These are phyloP conservation scores for Eleusine coracana DNA, from an alignment of 176 grass and related monocot species.

Conservation along the genomic window DNA sequence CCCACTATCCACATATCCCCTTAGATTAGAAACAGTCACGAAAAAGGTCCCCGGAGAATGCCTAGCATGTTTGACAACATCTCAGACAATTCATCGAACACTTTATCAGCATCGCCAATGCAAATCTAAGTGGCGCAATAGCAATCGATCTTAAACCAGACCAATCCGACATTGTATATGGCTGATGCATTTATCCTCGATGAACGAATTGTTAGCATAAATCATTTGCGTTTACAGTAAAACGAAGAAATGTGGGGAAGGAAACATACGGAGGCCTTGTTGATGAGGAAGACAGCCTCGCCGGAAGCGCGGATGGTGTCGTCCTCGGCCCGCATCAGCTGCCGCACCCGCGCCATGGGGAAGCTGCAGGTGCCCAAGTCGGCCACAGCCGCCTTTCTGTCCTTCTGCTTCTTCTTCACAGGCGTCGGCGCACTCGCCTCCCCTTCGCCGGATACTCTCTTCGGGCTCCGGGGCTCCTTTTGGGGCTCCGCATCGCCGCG, in stretches of 20 bases:
- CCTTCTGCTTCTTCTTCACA: slow-evolving; percentile 50
- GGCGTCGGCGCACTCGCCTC: slow-evolving; percentile 3
- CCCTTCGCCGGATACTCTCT: slow-evolving; percentile 14
- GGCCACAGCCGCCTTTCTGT: background rate
- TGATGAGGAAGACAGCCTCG: slow-evolving; percentile 89
- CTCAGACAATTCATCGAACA: slow-evolving; percentile 9
- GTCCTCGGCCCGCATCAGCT: slow-evolving; percentile 70
- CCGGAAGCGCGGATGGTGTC: slow-evolving; percentile 47
- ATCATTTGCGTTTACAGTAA: slow-evolving; percentile 6
- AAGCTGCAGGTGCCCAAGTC: slow-evolving; percentile 50
- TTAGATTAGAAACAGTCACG: background rate
- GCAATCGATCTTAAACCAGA: background rate
- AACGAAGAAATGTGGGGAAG: background rate
- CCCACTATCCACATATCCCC: background rate
- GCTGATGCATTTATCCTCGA: background rate
- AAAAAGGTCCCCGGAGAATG: background rate
- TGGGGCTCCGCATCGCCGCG: background rate
- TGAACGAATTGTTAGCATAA: slow-evolving; percentile 8
- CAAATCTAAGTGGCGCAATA: background rate
- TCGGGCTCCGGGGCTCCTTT: slow-evolving; percentile 26
- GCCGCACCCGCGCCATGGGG: slow-evolving; percentile 62
- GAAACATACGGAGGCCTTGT: slow-evolving; percentile 67
- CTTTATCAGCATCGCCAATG: background rate
- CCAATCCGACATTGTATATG: background rate
- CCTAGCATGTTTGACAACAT: background rate